phyloP scores from a whole-genome alignment of 805 yeast species.

The Myxozyma neglecta region DNA sequence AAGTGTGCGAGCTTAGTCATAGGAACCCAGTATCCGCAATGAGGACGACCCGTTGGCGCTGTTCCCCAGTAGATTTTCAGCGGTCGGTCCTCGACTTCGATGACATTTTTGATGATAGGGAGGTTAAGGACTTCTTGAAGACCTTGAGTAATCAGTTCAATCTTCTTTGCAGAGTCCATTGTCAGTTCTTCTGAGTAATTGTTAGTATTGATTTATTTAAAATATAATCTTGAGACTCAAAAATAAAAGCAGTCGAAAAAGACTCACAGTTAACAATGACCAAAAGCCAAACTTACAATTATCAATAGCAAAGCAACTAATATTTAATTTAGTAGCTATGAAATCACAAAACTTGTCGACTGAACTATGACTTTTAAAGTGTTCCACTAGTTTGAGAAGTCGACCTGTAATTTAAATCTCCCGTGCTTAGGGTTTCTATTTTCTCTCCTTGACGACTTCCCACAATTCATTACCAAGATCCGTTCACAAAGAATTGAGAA shows the following conservation, averaged over 20 bases:
- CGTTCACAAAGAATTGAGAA: no score
- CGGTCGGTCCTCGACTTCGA: conserved; percentile 79
- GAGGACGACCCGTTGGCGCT: conserved; percentile 98
- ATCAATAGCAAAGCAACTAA: no score
- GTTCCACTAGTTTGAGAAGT: no score
- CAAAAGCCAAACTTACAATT: no score
- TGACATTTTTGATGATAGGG: conserved; percentile 79
- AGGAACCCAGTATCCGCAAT: conserved; percentile 97
- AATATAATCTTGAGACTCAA: not conserved
- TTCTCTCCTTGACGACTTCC: not conserved
- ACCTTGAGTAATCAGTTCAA: conserved; percentile 65
- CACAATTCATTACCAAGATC: not conserved
- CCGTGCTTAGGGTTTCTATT: no score
- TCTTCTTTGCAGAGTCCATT: conserved; percentile 1
- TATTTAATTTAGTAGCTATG: no score
- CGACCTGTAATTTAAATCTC: no score
- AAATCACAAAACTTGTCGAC: no score
- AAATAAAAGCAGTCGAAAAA: not conserved
- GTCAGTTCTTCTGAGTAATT: not conserved
- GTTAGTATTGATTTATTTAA: not conserved
- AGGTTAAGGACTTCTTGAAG: conserved; percentile 90
- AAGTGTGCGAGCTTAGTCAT: conserved; percentile 96
- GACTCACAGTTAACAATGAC: no score
- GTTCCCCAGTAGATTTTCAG: conserved; percentile 97
- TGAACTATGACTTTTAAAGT: no score